Evolutionary conservation across 306 rosid genomes (phyloP).

Genomic region (Cicer arietinum): DNA sequence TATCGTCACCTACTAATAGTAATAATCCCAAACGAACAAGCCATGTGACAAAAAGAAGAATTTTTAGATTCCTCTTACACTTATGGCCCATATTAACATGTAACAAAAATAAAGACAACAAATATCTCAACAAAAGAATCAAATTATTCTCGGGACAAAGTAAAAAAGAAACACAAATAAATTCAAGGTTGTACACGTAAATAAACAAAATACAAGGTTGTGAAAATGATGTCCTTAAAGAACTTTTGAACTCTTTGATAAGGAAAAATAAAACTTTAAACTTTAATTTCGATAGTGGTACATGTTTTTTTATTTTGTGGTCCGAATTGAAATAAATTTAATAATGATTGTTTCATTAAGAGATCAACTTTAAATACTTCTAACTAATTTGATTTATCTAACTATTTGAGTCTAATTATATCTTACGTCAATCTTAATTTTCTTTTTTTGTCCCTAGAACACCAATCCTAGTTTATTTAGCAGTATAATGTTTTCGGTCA

Average conservation of each 20-base stretch:
- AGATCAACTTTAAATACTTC: too few relatives aligned
- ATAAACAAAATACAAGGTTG: background rate
- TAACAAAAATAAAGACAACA: background rate
- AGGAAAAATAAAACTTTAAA: background rate
- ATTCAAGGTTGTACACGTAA: background rate
- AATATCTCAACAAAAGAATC: constrained; percentile 6
- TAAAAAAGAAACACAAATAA: background rate
- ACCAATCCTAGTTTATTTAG: too few relatives aligned
- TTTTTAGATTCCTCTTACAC: background rate
- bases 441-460: too few relatives aligned
- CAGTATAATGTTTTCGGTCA: too few relatives aligned
- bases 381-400: too few relatives aligned
- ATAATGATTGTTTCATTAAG: too few relatives aligned
- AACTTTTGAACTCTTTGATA: background rate
- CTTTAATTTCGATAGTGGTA: background rate
- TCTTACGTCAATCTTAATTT: too few relatives aligned
- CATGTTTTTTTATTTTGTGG: background rate
- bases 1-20: background rate
- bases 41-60: constrained; percentile 22
- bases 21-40: constrained; percentile 12
- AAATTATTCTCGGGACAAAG: constrained; percentile 4
- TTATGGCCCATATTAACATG: constrained; percentile 8
- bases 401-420: too few relatives aligned
- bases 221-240: background rate
- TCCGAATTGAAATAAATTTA: too few relatives aligned